These are phyloP conservation scores for Cocos nucifera DNA, from an alignment of 176 grass and related monocot species.

Conservation along the genomic window DNA sequence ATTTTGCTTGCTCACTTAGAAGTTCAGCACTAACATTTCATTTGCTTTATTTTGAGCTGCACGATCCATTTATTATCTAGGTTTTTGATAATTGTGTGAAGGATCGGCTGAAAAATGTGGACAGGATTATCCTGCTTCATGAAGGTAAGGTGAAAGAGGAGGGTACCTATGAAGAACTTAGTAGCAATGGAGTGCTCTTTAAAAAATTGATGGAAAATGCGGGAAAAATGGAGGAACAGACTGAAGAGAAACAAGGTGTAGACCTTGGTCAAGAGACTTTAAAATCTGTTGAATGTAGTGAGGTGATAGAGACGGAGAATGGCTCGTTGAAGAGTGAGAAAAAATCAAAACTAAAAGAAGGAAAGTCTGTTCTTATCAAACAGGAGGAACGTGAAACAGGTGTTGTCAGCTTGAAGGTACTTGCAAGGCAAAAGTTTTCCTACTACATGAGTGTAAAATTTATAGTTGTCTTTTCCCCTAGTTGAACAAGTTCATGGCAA, in stretches of 20 bases:
- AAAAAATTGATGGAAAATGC: conserved; percentile 99
- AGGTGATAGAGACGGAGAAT: conserved; percentile 21
- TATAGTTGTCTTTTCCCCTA: too few relatives aligned
- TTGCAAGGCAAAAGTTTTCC: conserved; percentile 51
- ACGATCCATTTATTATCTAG: conserved; percentile 25
- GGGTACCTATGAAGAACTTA: conserved; percentile 96
- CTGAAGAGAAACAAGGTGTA: conserved; percentile 54
- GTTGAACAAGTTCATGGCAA: too few relatives aligned
- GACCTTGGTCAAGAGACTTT: conserved; percentile 24
- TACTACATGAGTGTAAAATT: too few relatives aligned
- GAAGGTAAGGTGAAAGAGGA: conserved; percentile 91
- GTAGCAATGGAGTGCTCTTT: conserved; percentile 67
- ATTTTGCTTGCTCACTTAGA: too few relatives aligned
- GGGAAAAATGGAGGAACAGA: conserved; percentile 96
- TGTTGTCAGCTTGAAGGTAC: conserved; percentile 84
- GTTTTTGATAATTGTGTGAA: conserved; percentile 99
- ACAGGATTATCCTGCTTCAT: conserved; percentile 84
- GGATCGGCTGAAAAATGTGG: conserved; percentile 77
- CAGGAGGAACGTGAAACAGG: conserved; percentile 98
- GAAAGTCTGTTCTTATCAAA: conserved; percentile 91
- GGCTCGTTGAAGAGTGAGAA: conserved; percentile 36
- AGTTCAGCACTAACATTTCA: neutral
- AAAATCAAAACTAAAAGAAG: conserved; percentile 52
- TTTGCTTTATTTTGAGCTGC: neutral
- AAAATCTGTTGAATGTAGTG: conserved; percentile 49